Conservation (phyloP, 2,329 filamentous ascomycete genomes). For the Fusarium bactridioides region DNA sequence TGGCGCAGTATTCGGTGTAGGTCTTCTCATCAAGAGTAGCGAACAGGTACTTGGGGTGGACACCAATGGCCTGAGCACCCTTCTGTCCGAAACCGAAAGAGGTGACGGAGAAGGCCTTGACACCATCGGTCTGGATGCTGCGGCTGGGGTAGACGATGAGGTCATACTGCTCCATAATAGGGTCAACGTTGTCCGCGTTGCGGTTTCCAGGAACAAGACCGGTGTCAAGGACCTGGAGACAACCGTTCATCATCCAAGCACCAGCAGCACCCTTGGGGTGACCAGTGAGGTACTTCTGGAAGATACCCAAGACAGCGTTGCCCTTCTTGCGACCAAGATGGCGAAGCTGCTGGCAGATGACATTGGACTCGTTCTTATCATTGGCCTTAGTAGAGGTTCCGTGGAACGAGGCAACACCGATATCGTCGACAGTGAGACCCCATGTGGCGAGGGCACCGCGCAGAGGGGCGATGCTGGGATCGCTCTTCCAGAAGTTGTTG, state of each 20-base stretch:
- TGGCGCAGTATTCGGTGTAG: constrained; percentile 82
- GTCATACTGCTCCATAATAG: constrained; percentile 96
- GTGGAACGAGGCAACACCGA: constrained; percentile 96
- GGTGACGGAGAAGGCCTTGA: constrained; percentile 98
- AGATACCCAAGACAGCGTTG: constrained; percentile 94
- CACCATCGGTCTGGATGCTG: constrained; percentile 93
- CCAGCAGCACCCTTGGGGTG: constrained; percentile 99
- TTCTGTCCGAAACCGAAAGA: constrained; percentile 99
- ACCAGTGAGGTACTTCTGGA: constrained; percentile 99
- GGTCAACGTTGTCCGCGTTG: constrained; percentile 97
- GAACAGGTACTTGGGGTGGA: constrained; percentile 95
- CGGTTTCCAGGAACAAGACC: constrained; percentile 96
- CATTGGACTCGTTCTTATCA: constrained; percentile 99
- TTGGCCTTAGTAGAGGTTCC: constrained; percentile 98
- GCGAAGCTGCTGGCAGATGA: constrained; percentile 94
- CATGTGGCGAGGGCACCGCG: constrained; percentile 96
- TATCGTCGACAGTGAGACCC: constrained; percentile 96
- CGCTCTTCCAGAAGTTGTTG: constrained; percentile 99
- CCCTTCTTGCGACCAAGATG: constrained; percentile 96
- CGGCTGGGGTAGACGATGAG: constrained; percentile 97
- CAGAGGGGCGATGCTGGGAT: constrained; percentile 90
- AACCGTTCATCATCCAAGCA: constrained; percentile 99
- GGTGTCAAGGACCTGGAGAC: constrained; percentile 91
- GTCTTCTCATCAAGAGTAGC: constrained; percentile 89
- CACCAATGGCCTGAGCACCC: constrained; percentile 95